Conservation (phyloP, 177 flowering plant genomes). For the Vitis hybrid region DNA sequence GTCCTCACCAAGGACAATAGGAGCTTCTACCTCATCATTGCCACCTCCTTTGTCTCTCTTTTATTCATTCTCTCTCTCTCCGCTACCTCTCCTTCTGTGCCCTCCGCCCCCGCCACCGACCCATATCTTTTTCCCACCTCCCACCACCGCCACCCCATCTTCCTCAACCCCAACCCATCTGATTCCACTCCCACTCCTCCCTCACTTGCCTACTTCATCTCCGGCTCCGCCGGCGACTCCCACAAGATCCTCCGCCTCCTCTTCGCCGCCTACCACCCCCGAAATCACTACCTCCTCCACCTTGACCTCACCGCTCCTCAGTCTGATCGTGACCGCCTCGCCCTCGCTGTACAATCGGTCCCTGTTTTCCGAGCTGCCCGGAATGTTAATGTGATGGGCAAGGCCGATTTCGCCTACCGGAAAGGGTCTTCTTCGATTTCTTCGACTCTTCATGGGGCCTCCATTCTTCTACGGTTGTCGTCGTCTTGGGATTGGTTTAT, state of each 20-base stretch:
- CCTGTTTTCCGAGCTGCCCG: conserved; percentile 58
- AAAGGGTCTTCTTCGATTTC: conserved; percentile 65
- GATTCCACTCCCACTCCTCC: conserved; percentile 47
- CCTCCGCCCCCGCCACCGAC: conserved; percentile 22
- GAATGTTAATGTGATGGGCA: conserved; percentile 82
- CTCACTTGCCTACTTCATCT: conserved; percentile 70
- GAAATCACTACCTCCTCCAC: conserved; percentile 77
- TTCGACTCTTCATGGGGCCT: conserved; percentile 73
- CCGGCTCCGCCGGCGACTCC: conserved; percentile 64
- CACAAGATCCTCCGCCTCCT: conserved; percentile 67
- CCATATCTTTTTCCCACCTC: conserved; percentile 31
- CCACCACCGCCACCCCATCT: conserved; percentile 12
- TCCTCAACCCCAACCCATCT: conserved; percentile 5
- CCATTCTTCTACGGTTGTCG: conserved; percentile 56
- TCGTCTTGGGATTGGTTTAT: conserved; percentile 90
- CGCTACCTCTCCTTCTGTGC: conserved; percentile 20
- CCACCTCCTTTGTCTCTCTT: conserved; percentile 39
- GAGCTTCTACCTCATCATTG: conserved; percentile 21
- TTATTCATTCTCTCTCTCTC: conserved; percentile 36
- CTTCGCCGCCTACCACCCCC: conserved; percentile 71
- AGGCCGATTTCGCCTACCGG: conserved; percentile 58
- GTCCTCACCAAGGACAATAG: conserved; percentile 15
- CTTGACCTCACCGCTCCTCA: conserved; percentile 65
- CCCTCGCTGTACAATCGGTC: conserved; percentile 43
- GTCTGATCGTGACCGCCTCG: conserved; percentile 52